Conservation (phyloP, 768 basidiomycete genomes). For the Podaxis mareebaensis region DNA sequence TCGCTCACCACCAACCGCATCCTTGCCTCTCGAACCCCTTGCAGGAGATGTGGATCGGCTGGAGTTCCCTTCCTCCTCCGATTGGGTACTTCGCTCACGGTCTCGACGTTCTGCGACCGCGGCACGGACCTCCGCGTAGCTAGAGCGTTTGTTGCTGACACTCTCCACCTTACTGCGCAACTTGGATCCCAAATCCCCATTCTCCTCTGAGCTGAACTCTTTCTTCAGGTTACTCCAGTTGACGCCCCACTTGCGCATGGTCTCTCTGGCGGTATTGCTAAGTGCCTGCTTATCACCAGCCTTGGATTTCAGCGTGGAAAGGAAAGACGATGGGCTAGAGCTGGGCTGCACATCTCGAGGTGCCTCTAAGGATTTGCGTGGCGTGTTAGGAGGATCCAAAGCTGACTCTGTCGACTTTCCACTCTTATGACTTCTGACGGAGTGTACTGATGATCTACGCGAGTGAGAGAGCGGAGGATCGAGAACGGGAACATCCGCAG, state of each 20-base stretch:
- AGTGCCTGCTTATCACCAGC: constrained; percentile 84
- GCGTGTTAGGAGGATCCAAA: constrained; percentile 28
- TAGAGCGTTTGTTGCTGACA: constrained; percentile 41
- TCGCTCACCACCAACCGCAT: constrained; percentile 20
- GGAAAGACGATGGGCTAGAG: constrained; percentile 62
- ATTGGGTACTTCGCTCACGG: constrained; percentile 28
- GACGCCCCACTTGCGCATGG: constrained; percentile 90
- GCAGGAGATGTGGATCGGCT: constrained; percentile 19
- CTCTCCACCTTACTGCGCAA: constrained; percentile 1
- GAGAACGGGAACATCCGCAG: background rate
- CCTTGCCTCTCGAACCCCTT: constrained; percentile 14
- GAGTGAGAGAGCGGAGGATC: constrained; percentile 24
- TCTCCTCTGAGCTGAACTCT: constrained; percentile 41
- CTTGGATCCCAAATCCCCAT: constrained; percentile 24
- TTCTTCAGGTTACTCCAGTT: constrained; percentile 73
- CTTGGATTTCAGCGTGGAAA: constrained; percentile 77
- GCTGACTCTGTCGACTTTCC: constrained; percentile 23
- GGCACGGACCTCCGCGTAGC: constrained; percentile 74
- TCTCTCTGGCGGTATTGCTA: constrained; percentile 82
- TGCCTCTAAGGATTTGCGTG: constrained; percentile 36
- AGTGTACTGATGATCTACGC: constrained; percentile 48
- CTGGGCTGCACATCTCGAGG: constrained; percentile 18
- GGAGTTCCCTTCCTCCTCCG: constrained; percentile 17
- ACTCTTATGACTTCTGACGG: constrained; percentile 36
- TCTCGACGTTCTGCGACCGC: constrained; percentile 69